Base-by-base conservation (phyloP, 106 monocot species). In the Posidonia australis region DNA sequence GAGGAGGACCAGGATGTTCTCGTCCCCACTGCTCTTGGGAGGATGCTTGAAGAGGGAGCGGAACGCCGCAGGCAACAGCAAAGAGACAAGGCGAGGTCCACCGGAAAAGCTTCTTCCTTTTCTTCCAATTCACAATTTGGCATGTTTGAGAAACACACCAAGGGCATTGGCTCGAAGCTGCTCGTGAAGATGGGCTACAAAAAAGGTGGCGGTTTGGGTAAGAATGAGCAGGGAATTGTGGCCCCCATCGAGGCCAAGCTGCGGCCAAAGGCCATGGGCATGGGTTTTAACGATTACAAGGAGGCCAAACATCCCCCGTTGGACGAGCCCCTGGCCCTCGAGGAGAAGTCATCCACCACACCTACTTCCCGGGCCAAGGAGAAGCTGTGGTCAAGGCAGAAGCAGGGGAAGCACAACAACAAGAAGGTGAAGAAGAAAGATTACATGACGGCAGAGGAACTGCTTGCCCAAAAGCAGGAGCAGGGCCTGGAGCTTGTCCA, bases 261-360 rank as follows among this genome's bases (percentile, higher is more conserved):
- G 12, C 71, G 94, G 0, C 90, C 90, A 0, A 86, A 94, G 72
- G 77, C 75, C 53, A 84, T 84, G 79, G 94, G 90, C 1, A 79
- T 94, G 79, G 94, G 94, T 12, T 90, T 86, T 30, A 90, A 84
- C 45, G 86, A 94, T 51, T 94, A 89, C 62, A 83, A 86, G 67
- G 90, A 90, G 76, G 68, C 74, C 0, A 90, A 82, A 51, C 28
- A 80, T 61, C 88, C 92, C 14, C 76, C 67, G 13, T 71, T 85
- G 46, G 80, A 80, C 14, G 72, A 77, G n/a, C 29, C 51, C 1
- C 14, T 14, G 9, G 58, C 46, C 0, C 58, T 41, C 4, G 58
- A 58, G 6, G 79, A 81, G 56, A 67, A 74, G 68, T 29, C 47
- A 0, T 49, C 52, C 5, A 32, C 75, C n/a, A 46, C 60, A 0